Conservation (phyloP, 306 rosid genomes). For the Vigna radiata region DNA sequence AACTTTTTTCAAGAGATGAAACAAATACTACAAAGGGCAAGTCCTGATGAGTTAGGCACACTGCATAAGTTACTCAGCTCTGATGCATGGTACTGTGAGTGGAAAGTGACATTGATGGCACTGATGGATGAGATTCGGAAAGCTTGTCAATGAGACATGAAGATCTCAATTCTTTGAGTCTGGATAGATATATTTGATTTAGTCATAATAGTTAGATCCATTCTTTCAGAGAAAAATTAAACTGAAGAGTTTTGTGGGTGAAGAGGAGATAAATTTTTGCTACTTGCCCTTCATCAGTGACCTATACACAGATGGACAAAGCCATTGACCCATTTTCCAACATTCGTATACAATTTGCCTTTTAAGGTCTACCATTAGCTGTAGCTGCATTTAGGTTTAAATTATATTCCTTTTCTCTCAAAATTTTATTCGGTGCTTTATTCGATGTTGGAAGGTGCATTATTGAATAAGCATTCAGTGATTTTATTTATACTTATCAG, state of each 20-base stretch:
- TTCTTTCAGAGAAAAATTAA: conserved; percentile 57
- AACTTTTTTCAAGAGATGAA: conserved; percentile 51
- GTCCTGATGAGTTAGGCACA: conserved; percentile 62
- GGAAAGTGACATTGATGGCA: conserved; percentile 53
- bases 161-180: conserved; percentile 58
- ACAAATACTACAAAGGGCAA: conserved; percentile 55
- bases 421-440: too few species aligned
- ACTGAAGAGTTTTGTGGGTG: conserved; percentile 48
- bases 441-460: too few species aligned
- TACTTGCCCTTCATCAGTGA: conserved; percentile 47
- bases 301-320: conserved; percentile 42
- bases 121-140: conserved; percentile 65
- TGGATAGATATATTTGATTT: conserved; percentile 48
- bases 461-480: too few species aligned
- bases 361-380: conserved; percentile 37
- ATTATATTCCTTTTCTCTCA: conserved; percentile 28
- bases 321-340: conserved; percentile 48
- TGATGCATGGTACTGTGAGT: conserved; percentile 49
- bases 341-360: conserved; percentile 25
- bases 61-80: conserved; percentile 56
- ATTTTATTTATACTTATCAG: too few species aligned
- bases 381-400: conserved; percentile 39
- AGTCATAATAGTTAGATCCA: conserved; percentile 56
- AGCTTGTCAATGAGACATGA: conserved; percentile 55
- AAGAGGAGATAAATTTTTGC: conserved; percentile 45